Base-by-base conservation (phyloP, 2,329 filamentous ascomycete genomes). In the Scleromitrula shiraiana region DNA sequence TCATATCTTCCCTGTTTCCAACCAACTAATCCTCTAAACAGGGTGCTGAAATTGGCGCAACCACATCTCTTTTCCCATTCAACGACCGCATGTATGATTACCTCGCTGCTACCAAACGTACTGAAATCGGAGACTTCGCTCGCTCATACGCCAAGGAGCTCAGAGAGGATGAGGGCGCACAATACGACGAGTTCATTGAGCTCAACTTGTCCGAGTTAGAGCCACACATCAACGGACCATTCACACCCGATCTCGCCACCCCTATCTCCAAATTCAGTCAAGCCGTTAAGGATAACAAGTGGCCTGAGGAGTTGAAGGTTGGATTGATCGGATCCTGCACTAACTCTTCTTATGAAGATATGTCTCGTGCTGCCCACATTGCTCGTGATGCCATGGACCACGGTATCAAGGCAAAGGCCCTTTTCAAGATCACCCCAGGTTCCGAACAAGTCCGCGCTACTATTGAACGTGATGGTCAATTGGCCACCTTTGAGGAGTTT, bases 61-160 rank as follows among this genome's bases (percentile, higher is more conserved):
- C 91, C 17, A 96, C 91, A 46, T 94, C 89, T 14, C 65, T 97
- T 37, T 98, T 98, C 84, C 89, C 90, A 60, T 98, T 95, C 82
- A 95, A 94, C 74, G 87, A 96, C 69, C 82, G 86, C 66, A 95
- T 95, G 90, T 87, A 95, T 76, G 86, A 96, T 67, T 98, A 97
- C 75, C 81, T 98, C 36, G 75, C 74, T 37, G 88, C 89, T 35
- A 98, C 93, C 61, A 96, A 95, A 79, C 86, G 93, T 64, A 75
- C 79, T 65, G 78, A 84, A 14, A 96, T 98, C 61, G 93, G 88
- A 64, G 88, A 97, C 67, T 96, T 90, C 66, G 80, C 93, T 46
- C 83, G 88, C 58, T 65, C 74, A 30, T 97, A 96, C 68, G 85
- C 88, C 59, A 76, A 87, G 62, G 88, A 95, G 62, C 85, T 98